Base-by-base conservation (phyloP, 2,329 filamentous ascomycete species). In the Shiraia sp. region DNA sequence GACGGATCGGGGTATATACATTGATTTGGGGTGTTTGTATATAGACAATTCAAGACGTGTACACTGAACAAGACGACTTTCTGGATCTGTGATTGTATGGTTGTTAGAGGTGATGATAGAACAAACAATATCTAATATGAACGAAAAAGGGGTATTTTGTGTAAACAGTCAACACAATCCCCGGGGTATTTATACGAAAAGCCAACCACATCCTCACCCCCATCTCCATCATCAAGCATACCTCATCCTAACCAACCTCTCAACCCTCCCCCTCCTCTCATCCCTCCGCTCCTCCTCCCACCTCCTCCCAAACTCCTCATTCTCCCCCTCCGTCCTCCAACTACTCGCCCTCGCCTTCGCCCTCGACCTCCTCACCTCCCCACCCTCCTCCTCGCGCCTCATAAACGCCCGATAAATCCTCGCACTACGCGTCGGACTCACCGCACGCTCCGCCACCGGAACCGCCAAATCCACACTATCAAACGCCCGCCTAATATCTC, bases 401-500 rank as follows among this genome's bases (percentile, higher is more conserved):
- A 51, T 49, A 31, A 54, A 54, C 3, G 37, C 32, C 22, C 43
- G 35, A 31, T 54, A 49, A 6, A 52, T 47, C 1, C 42, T 36
- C 5, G 27, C 16, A 12, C 25, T n/a, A n/a, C n/a, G 40, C 1
- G 28, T 14, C n/a, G 38, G n/a, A 27, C 24, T 41, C 13, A 10
- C 16, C 6, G 24, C 12, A 2, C 35, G 36, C n/a, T 10, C 13
- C 13, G 10, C n/a, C 17, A 6, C 29, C 22, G 3, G 8, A 3
- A n/a, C 31, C 10, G 5, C 1, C 25, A 15, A 17, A 5, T 26
- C 36, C 3, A 22, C 50, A 12, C 25, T 37, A 39, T 63, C 55
- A 45, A 62, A 65, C 1, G 40, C 44, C 28, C 44, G 35, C 17
- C 49, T 50, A 6, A 64, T 46, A 10, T 47, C 39, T 10, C 59